Evolutionary conservation across 805 yeast species (phyloP).

Genomic region (Candida yuanshanica): DNA sequence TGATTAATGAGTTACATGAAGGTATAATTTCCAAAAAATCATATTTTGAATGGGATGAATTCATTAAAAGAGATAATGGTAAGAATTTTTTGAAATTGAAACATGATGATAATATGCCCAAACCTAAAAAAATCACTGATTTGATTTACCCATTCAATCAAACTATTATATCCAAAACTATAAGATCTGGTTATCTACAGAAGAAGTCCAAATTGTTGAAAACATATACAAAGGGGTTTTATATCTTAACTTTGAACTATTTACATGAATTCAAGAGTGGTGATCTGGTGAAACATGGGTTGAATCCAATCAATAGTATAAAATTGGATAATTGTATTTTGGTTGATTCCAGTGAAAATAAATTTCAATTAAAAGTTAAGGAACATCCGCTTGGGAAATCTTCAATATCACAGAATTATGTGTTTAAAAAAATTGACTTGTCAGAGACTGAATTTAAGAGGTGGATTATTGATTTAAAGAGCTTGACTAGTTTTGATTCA

Average conservation of each 20-base stretch:
- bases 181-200: slow-evolving; percentile 76
- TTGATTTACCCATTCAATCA: slow-evolving; percentile 61
- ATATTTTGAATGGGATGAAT: slow-evolving; percentile 82
- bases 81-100: slow-evolving; percentile 35
- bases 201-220: slow-evolving; percentile 86
- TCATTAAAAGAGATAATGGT: slow-evolving; percentile 61
- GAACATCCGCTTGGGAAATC: neutral
- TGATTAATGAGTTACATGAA: slow-evolving; percentile 57
- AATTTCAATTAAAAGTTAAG: slow-evolving; percentile 41
- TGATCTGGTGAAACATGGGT: slow-evolving; percentile 67
- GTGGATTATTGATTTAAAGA: slow-evolving; percentile 65
- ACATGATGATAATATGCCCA: slow-evolving; percentile 47
- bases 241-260: slow-evolving; percentile 79
- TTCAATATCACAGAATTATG: slow-evolving; percentile 49
- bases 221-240: slow-evolving; percentile 81
- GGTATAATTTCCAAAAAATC: slow-evolving; percentile 74
- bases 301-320: slow-evolving; percentile 73
- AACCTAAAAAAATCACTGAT: slow-evolving; percentile 50
- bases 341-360: slow-evolving; percentile 72
- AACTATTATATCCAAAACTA: slow-evolving; percentile 58
- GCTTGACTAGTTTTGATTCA: slow-evolving; percentile 39
- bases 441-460: slow-evolving; percentile 70
- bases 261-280: slow-evolving; percentile 83
- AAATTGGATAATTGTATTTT: slow-evolving; percentile 73
- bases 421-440: slow-evolving; percentile 61